Conservation (phyloP, 306 rosid species). For the Pueraria montana region DNA sequence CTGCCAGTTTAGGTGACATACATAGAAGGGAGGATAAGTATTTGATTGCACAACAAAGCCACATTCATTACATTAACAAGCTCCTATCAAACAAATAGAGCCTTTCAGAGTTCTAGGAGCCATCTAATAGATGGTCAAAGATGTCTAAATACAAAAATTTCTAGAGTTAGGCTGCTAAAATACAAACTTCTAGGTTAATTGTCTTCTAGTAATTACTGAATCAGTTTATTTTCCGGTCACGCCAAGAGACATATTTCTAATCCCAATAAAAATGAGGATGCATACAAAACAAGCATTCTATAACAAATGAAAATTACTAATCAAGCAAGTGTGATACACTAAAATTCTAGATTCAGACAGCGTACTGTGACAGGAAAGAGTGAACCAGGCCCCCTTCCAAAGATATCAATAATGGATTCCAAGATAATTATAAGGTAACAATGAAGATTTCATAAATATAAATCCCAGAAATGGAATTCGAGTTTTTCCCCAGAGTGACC, state of each 20-base stretch:
- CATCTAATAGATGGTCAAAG: conserved; percentile 10
- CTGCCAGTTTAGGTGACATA: conserved; percentile 30
- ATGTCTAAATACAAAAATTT: conserved; percentile 34
- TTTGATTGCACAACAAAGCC: conserved; percentile 33
- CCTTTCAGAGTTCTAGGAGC: conserved; percentile 31
- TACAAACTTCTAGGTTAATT: conserved; percentile 29
- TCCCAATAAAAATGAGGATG: conserved; percentile 11
- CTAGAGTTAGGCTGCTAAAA: conserved; percentile 5
- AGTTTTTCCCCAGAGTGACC: conserved; percentile 30
- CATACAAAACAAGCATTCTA: conserved; percentile 33
- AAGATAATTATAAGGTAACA: conserved; percentile 28
- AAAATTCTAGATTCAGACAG: conserved; percentile 33
- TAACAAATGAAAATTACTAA: conserved; percentile 20
- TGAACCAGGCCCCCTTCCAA: conserved; percentile 10
- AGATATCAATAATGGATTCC: not conserved
- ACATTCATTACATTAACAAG: conserved; percentile 14
- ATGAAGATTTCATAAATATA: conserved; percentile 15
- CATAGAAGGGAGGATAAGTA: conserved; percentile 33
- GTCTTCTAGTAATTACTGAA: conserved; percentile 22
- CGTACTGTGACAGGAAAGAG: not conserved
- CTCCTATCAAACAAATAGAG: conserved; percentile 34
- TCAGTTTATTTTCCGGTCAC: not conserved
- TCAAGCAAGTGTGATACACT: conserved; percentile 17
- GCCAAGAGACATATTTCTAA: conserved; percentile 31
- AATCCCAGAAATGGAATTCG: conserved; percentile 27